Base-by-base conservation (phyloP, 495 filamentous ascomycete genomes). In the Penicillium ucsense region DNA sequence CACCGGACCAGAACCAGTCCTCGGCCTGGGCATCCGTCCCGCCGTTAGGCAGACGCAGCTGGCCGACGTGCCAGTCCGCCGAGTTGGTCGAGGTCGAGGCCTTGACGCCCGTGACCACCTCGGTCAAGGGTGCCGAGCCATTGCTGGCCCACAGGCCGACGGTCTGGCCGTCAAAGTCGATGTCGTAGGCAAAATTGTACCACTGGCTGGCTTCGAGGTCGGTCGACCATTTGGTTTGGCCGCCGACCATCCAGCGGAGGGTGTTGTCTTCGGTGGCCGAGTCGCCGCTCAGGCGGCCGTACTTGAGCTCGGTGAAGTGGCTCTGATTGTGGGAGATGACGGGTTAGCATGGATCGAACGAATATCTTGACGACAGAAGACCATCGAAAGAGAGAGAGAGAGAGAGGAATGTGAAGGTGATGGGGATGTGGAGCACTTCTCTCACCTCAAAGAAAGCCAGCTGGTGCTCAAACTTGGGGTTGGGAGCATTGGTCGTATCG, bases 231-330 rank as follows among this genome's bases (percentile, higher is more conserved):
- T 79, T 67, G 29, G 64, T 70, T 49, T 56, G 60, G 32, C 79
- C 74, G 37, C 66, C 63, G 8, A 76, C 74, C 47, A 72, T 68
- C 77, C 76, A 83, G 33, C 72, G 66, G 8, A 81, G 69, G 28
- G 66, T 65, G 46, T 66, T 65, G 43, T 84, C 78, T 27, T 49
- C 35, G 9, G 31, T 37, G 10, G 42, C 30, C 73, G 46, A 80
- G 66, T 75, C 74, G 20, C 53, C 53, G 46, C 53, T 56, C 6
- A 47, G 6, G 4, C 43, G 77, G 46, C 84, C 85, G 50, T 79
- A 79, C 68, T 88, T 86, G 60, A 88, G 63, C 68, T 86, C 84
- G 46, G 83, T 86, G 64, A 86, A 87, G 68, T 86, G 82, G 60
- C 72, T 79, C 70, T 86, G 20, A 4, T 8, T 27, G 31, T 10